A percentile compares a stretch with the other conserved stretches of the same genome.
phyloP scores from a whole-genome alignment of 129 eudicot species.

The Flaveria sonorensis region DNA sequence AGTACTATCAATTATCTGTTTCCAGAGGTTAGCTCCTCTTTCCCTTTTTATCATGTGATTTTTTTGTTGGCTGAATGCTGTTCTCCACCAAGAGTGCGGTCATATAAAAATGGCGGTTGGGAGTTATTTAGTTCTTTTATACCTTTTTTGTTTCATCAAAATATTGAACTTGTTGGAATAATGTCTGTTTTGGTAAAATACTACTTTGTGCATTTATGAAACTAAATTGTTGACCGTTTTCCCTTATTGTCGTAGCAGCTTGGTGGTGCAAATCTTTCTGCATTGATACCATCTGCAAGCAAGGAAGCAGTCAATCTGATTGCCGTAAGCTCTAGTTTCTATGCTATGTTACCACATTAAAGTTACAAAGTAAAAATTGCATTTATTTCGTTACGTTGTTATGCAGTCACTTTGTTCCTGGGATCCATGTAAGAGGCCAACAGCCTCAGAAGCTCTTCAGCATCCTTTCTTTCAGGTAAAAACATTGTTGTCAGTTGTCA shows the following conservation, averaged over 20 bases:
- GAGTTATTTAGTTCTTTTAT: not conserved
- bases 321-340: constrained; percentile 44
- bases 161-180: not conserved
- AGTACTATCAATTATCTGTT: constrained; percentile 69
- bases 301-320: constrained; percentile 80
- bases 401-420: constrained; percentile 89
- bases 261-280: constrained; percentile 73
- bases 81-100: not conserved
- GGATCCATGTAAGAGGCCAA: constrained; percentile 97
- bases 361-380: not conserved
- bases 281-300: constrained; percentile 84
- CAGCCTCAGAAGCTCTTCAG: constrained; percentile 90
- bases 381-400: not conserved
- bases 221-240: not conserved
- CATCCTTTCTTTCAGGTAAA: constrained; percentile 96
- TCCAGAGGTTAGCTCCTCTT: constrained; percentile 58
- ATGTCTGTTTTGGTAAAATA: not conserved
- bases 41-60: not conserved
- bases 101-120: not conserved
- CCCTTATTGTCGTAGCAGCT: constrained; percentile 42
- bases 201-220: not conserved
- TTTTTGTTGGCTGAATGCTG: not conserved
- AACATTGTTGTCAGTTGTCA: not conserved
- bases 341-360: not conserved
- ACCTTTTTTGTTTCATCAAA: not conserved